Percentiles rank a stretch among this genome's conserved stretches.
These are phyloP conservation scores for Teratosphaeria destructans DNA, from an alignment of 2,329 filamentous ascomycete species.

Conservation along the genomic window DNA sequence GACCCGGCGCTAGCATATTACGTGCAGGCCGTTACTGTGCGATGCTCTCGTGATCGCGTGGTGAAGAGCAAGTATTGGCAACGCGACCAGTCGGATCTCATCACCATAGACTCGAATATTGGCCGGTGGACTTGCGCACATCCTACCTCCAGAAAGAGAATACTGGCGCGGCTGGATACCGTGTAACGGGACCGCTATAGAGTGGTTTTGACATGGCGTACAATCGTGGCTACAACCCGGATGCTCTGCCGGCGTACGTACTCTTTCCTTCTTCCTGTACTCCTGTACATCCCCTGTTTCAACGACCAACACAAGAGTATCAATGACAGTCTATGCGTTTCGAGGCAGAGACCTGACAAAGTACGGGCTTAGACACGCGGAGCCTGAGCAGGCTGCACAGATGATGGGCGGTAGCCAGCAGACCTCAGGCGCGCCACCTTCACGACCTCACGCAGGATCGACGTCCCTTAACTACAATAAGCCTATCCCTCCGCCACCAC, in stretches of 20 bases:
- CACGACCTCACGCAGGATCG: slow-evolving; percentile 17
- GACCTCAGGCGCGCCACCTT: slow-evolving; percentile 9
- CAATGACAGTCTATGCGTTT: not conserved
- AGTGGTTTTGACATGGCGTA: slow-evolving; percentile 65
- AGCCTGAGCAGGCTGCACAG: slow-evolving; percentile 51
- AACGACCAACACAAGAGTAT: not conserved
- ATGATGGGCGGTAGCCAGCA: slow-evolving; percentile 22
- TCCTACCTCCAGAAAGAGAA: not conserved
- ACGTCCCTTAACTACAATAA: slow-evolving; percentile 33
- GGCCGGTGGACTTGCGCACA: not conserved
- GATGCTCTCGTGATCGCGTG: not conserved
- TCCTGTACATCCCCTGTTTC: not conserved
- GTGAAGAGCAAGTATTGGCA: not conserved
- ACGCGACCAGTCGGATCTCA: not conserved
- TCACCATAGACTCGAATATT: not conserved
- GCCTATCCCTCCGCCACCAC: slow-evolving; percentile 26
- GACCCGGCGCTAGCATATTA: not conserved
- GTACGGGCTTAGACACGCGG: slow-evolving; percentile 50
- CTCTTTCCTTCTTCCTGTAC: not conserved
- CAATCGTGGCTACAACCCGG: slow-evolving; percentile 84
- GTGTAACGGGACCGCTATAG: not conserved
- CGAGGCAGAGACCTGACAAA: slow-evolving; percentile 10
- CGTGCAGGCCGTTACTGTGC: not conserved
- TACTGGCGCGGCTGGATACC: not conserved
- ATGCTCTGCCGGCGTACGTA: slow-evolving; percentile 81